Evolutionary conservation across 1,284 basidiomycete genomes (phyloP), one percentile per base, ranked within the genome.

Genomic region (Thelephora terrestris): DNA sequence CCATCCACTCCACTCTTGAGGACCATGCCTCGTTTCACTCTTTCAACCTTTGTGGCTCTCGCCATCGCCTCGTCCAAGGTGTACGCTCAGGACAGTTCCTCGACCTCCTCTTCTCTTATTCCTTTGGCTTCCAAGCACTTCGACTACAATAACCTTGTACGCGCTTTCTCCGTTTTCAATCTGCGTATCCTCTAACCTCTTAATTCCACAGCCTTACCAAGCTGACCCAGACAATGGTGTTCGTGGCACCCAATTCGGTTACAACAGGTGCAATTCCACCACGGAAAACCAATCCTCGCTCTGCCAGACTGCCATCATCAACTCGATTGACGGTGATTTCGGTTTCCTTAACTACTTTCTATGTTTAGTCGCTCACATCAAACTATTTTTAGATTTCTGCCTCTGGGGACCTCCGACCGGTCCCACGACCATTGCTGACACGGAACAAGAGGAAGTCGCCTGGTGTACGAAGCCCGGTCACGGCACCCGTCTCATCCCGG

Each of bases 381-480:
- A 5, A 38, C 40, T 16, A 64, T 42, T 20, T 4, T 42, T 58
- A 60, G 81, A 84, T 59, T 84, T 80, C 62, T 85, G 81, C 55
- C 53, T 84, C 12, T 85, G 74, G 71, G 78, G 69, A 7, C 79
- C 81, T 23, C 70, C 60, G 2, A 62, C 62, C 21, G 62, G 61
- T 21, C 65, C 63, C 52, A 67, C 71, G 27, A 66, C 69, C n/a
- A 78, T 89, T 48, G 82, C 73, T 21, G 71, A 84, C 54, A 73
- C 75, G 4, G 86, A 89, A 63, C 76, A 71, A 35, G 69, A 79
- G 59, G 80, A 76, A 53, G 79, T 89, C 17, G 78, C 82, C 0
- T 89, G 77, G 76, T 90, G 85, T 68, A 83, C 82, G 34, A 80
- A 78, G 60, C 71, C 74, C 45, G 78, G 79, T 16, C 74, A 73